Evolutionary conservation across 2,329 filamentous ascomycete genomes (phyloP), one percentile per base, ranked within the genome.

Genomic region (Aspergillus carbonarius): DNA sequence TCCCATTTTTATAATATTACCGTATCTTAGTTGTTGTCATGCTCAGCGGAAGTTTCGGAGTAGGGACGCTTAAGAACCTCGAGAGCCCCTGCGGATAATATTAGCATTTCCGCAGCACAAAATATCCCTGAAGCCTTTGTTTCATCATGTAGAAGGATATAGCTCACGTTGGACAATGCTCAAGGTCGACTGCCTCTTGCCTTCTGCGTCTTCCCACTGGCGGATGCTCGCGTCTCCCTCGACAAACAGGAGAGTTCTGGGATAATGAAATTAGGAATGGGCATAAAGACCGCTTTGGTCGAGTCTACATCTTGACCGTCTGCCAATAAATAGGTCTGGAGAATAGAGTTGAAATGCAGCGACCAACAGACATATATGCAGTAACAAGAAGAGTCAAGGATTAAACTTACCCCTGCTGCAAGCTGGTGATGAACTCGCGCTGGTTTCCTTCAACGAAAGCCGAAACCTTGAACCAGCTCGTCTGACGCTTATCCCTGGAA

Each of bases 391-490:
- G 10, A 18, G 4, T n/a, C 35, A 25, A 62, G 60, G 10, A 4
- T n/a, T n/a, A 48, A 20, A 84, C 90, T 74, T 79, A 96, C 91
- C 93, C 93, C 82, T 97, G 98, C 55, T 86, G 86, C 76, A 97
- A 77, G 69, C 78, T 81, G 71, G 90, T 78, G 67, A 96, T 74
- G 70, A 85, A 88, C 63, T 96, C 90, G 70, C 88, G 87, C 73
- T 84, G 81, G 51, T 83, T 76, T n/a, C 74, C 90, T 64, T 91
- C 87, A 13, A 80, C 79, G 74, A 98, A 98, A 78, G 83, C 86
- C 34, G 87, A 82, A 56, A 98, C 82, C 58, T 83, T 83, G 83
- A 96, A 98, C 90, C 90, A 98, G 81, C 88, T 95, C 30, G 89
- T 91, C 72, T 86, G 83, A 71, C 86, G 82, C 76, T 91, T 89